These are phyloP conservation scores for Stylonectria norvegica DNA, from an alignment of 2,329 filamentous ascomycete species.

Conservation along the genomic window DNA sequence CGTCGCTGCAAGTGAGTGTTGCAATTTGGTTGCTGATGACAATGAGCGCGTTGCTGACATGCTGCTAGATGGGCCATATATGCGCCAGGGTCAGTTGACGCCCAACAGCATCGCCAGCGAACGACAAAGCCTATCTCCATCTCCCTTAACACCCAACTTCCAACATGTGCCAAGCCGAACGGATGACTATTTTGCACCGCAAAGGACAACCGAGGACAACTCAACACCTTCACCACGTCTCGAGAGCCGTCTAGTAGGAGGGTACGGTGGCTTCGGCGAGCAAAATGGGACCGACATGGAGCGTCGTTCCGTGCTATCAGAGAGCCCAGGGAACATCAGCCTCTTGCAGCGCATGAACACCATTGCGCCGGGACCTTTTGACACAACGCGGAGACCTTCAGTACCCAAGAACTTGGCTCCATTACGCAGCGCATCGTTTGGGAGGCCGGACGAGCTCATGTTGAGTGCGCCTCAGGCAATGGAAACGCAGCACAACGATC, in stretches of 20 bases:
- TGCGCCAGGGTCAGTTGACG: slow-evolving; percentile 57
- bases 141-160: slow-evolving; percentile 52
- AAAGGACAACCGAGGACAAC: slow-evolving; percentile 30
- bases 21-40: not conserved
- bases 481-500: not conserved
- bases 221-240: slow-evolving; percentile 39
- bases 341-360: slow-evolving; percentile 62
- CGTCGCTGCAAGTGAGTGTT: slow-evolving; percentile 48
- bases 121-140: slow-evolving; percentile 58
- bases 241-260: slow-evolving; percentile 41
- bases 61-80: slow-evolving; percentile 50
- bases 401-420: slow-evolving; percentile 28
- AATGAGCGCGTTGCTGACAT: slow-evolving; percentile 24
- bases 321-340: slow-evolving; percentile 26
- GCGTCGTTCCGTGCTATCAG: slow-evolving; percentile 17
- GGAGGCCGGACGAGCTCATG: slow-evolving; percentile 18
- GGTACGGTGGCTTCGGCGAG: slow-evolving; percentile 48
- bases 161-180: slow-evolving; percentile 40
- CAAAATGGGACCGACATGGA: slow-evolving; percentile 23
- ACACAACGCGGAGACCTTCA: slow-evolving; percentile 40
- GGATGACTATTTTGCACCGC: slow-evolving; percentile 49
- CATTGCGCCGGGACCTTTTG: slow-evolving; percentile 66
- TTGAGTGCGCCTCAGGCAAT: slow-evolving; percentile 13
- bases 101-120: slow-evolving; percentile 59
- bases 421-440: slow-evolving; percentile 28